These are phyloP conservation scores for Yamadazyma diospyri DNA, from an alignment of 1,139 yeast species.

Conservation along the genomic window DNA sequence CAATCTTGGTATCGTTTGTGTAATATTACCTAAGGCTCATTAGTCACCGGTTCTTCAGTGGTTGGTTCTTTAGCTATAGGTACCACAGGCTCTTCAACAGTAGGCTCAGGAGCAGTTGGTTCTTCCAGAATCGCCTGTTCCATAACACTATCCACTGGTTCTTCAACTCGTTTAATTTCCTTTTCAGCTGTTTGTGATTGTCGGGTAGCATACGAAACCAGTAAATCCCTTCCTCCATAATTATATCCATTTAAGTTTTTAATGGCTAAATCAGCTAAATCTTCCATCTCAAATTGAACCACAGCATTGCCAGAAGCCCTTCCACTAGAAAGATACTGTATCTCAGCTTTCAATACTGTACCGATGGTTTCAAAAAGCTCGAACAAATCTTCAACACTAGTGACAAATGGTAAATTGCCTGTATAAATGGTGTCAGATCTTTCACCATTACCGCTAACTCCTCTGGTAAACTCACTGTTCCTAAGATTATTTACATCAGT, in stretches of 20 bases:
- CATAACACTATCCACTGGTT: constrained; percentile 6
- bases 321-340: constrained; percentile 61
- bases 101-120: too few species aligned
- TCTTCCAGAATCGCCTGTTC: too few species aligned
- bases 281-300: constrained; percentile 68
- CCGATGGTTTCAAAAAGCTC: constrained; percentile 89
- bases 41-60: constrained; percentile 2
- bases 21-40: too few species aligned
- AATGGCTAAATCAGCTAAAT: constrained; percentile 72
- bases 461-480: constrained; percentile 58
- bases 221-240: constrained; percentile 78
- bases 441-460: constrained; percentile 64
- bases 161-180: too few species aligned
- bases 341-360: constrained; percentile 70
- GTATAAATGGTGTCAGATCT: constrained; percentile 65
- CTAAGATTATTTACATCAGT: constrained; percentile 12
- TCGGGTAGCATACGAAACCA: constrained; percentile 59
- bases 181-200: too few species aligned
- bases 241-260: constrained; percentile 70
- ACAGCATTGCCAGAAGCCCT: constrained; percentile 82
- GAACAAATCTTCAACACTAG: constrained; percentile 77
- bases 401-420: constrained; percentile 82
- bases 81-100: constrained; percentile 2
- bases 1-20: too few species aligned
- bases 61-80: too few species aligned